Conservation (phyloP, 371 early-diverging fungal species). For the Chytridium lagenaria region DNA sequence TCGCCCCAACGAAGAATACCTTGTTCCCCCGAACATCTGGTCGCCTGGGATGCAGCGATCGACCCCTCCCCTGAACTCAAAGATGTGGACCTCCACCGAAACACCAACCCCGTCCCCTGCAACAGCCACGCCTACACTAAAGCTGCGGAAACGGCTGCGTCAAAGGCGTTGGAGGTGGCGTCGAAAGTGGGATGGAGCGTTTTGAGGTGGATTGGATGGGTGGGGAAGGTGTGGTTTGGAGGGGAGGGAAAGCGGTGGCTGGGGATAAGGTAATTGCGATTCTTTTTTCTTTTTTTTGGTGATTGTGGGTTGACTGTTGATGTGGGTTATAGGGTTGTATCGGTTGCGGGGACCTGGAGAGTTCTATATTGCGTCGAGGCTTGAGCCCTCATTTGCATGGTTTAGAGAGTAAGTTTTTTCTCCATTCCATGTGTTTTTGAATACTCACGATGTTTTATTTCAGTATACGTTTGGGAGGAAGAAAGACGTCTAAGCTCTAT, state of each 20-base stretch:
- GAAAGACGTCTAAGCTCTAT: too few species aligned
- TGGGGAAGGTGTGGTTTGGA: slow-evolving; percentile 42
- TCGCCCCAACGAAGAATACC: slow-evolving; percentile 73
- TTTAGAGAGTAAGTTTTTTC: slow-evolving; percentile 15
- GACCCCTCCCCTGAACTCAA: slow-evolving; percentile 21
- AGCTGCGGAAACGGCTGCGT: slow-evolving; percentile 6
- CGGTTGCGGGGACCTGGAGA: slow-evolving; percentile 73
- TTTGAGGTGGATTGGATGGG: slow-evolving; percentile 55
- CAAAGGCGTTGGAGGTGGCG: slow-evolving; percentile 1
- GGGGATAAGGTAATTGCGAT: slow-evolving; percentile 21
- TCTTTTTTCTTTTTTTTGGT: slow-evolving; percentile 20
- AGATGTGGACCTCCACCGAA: slow-evolving; percentile 9
- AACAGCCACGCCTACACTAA: not conserved
- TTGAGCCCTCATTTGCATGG: slow-evolving; percentile 54
- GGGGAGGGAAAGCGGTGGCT: slow-evolving; percentile 53
- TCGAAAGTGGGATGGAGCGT: slow-evolving; percentile 55
- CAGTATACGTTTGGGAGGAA: too few species aligned
- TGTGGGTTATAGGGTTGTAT: slow-evolving; percentile 61
- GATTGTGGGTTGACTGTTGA: slow-evolving; percentile 40
- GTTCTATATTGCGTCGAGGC: slow-evolving; percentile 68
- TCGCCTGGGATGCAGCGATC: slow-evolving; percentile 48
- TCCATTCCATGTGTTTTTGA: too few species aligned
- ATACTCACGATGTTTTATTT: too few species aligned
- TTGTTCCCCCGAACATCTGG: slow-evolving; percentile 70
- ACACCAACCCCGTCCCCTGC: slow-evolving; percentile 27